These are phyloP conservation scores for Conoideocrella luteorostrata DNA, from an alignment of 2,329 filamentous ascomycete species.

Conservation along the genomic window DNA sequence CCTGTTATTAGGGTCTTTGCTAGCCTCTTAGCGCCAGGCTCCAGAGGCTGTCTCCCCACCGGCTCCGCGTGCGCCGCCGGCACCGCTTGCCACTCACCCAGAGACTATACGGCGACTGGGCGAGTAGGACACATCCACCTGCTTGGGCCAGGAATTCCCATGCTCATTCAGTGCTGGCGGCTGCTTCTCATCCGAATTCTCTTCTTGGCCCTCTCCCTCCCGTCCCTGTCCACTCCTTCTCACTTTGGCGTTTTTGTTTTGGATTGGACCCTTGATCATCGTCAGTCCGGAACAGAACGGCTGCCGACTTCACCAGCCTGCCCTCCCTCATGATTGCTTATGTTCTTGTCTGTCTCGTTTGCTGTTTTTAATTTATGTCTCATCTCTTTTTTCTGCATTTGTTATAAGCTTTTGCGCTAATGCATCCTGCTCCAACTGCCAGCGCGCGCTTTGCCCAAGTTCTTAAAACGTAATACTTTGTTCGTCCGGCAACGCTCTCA, in stretches of 20 bases:
- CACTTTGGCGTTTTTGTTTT: not conserved
- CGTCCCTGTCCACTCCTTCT: not conserved
- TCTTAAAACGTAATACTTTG: not conserved
- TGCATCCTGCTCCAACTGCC: conserved; percentile 2
- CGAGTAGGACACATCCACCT: not conserved
- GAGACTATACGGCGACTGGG: no score
- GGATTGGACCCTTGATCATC: not conserved
- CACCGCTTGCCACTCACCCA: not conserved
- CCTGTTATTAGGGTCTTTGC: no score
- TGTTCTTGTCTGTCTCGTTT: no score
- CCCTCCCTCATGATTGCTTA: no score
- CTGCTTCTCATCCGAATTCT: conserved; percentile 2
- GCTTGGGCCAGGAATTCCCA: not conserved
- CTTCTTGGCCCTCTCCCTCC: not conserved
- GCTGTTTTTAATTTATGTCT: not conserved
- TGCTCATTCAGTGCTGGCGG: not conserved
- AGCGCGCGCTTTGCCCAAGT: conserved; percentile 1
- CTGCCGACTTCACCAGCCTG: not conserved
- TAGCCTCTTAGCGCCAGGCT: no score
- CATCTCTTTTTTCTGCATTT: not conserved
- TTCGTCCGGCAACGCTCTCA: not conserved
- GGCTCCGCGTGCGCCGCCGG: not conserved
- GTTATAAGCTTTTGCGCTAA: conserved; percentile 2
- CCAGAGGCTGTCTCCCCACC: not conserved
- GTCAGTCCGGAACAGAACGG: not conserved